Percentiles rank a stretch among this genome's conserved stretches.
These are phyloP conservation scores for Coniochaeta ligniaria DNA, from an alignment of 2,329 filamentous ascomycete genomes.

Conservation along the genomic window DNA sequence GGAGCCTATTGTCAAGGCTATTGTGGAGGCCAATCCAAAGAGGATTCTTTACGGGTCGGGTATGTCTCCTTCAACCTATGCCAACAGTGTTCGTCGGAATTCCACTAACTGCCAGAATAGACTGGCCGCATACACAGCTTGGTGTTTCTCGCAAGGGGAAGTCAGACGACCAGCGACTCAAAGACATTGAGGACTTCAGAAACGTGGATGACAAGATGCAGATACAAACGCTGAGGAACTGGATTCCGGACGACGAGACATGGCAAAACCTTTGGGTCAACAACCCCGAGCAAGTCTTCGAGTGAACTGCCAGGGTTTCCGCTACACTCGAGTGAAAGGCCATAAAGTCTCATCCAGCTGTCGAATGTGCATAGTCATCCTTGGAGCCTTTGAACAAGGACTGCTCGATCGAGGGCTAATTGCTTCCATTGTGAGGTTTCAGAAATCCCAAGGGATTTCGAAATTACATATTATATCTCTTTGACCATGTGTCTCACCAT, in stretches of 20 bases:
- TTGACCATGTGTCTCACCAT: background rate
- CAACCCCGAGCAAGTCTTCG: conserved; percentile 13
- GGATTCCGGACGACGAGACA: conserved; percentile 12
- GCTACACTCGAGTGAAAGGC: background rate
- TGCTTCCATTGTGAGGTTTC: background rate
- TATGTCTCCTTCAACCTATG: background rate
- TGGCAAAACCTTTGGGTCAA: conserved; percentile 14
- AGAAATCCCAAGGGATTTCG: background rate
- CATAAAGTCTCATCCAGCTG: background rate
- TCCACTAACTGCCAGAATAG: background rate
- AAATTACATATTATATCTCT: background rate
- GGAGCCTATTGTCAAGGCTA: conserved; percentile 10
- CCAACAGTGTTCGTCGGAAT: background rate
- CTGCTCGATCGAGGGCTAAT: background rate
- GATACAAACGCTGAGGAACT: conserved; percentile 12
- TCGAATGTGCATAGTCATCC: too few species aligned
- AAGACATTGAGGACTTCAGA: conserved; percentile 13
- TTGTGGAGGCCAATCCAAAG: conserved; percentile 12
- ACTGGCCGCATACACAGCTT: conserved; percentile 16
- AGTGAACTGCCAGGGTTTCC: background rate
- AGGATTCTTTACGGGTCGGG: conserved; percentile 13
- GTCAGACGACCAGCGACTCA: conserved; percentile 12
- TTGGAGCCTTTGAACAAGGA: background rate
- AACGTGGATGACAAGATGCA: conserved; percentile 11
- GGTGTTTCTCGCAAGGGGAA: conserved; percentile 12